Base-by-base conservation (phyloP, 139 green algal species). In the Deuterostichococcus epilithicus region DNA sequence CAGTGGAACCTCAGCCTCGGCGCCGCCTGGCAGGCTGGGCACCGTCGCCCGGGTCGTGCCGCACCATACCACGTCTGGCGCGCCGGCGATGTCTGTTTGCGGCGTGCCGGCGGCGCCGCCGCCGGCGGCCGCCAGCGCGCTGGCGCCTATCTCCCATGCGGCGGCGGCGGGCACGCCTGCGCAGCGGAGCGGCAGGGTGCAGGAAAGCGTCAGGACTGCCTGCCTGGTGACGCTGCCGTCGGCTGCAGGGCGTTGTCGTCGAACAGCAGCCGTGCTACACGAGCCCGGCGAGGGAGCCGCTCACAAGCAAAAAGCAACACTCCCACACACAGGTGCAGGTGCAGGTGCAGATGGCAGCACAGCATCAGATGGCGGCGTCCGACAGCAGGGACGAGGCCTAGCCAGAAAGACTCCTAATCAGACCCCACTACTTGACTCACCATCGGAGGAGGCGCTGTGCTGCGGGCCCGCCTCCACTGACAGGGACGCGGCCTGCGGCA, bases 61-160 rank as follows among this genome's bases (percentile, higher is more conserved):
- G 63, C 79, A 81, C 87, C 87, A 91, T 10, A 75, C 66, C 26
- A 85, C 80, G 58, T 83, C 84, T 3, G 72, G 58, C 34, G 74
- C 77, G 22, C 82, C 72, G 22, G 85, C 36, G 78, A 88, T 38
- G 1, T 78, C 74, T 1, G 38, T 22, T 0, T 33, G 68, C 22
- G 45, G 30, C 33, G 36, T 15, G 38, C 47, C 30, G 47, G 32
- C 38, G 73, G 4, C 42, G 67, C 26, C 68, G 25, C 36, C 36
- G n/a, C 28, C 39, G 26, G 37, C 60, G 33, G 32, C 68, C 37
- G 15, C 36, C 26, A 33, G 39, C 34, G 28, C 38, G 33, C 52
- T 20, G 3, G 42, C 76, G 28, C 82, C 82, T 52, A 79, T 69
- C 36, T 72, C 66, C 10, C 47, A 63, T 30, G 32, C 23, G 38